Percentiles rank a stretch among this genome's conserved stretches.
phyloP scores from a whole-genome alignment of 2,329 filamentous ascomycete genomes.

The Cordyceps farinosa region DNA sequence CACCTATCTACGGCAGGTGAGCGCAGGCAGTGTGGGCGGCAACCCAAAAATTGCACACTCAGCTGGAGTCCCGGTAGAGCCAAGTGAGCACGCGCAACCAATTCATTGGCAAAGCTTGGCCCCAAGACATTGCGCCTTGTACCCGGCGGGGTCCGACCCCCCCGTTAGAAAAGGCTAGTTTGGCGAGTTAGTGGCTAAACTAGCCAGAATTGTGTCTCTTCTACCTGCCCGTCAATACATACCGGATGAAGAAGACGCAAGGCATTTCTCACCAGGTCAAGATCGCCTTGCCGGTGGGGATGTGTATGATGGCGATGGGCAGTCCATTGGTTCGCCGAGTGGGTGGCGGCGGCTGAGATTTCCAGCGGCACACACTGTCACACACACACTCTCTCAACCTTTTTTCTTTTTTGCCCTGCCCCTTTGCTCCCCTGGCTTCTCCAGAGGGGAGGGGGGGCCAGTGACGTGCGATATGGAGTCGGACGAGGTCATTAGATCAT shows the following conservation, averaged over 20 bases:
- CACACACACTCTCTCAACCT: background rate
- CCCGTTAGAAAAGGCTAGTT: too few species aligned
- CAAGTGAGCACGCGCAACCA: background rate
- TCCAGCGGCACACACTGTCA: background rate
- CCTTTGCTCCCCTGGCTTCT: background rate
- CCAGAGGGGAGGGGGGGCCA: background rate
- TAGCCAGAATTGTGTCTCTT: background rate
- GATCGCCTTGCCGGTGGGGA: background rate
- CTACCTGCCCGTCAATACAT: background rate
- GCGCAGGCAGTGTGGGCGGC: background rate
- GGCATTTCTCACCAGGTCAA: background rate
- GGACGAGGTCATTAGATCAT: background rate
- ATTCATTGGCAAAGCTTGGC: background rate
- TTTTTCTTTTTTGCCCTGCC: background rate
- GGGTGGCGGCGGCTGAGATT: background rate
- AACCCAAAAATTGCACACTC: background rate
- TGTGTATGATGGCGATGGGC: background rate
- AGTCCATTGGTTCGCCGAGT: background rate
- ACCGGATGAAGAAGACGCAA: background rate
- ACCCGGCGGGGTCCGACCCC: background rate
- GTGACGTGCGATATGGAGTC: background rate
- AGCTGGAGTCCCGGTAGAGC: background rate
- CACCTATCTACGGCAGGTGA: background rate
- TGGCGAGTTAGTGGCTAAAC: too few species aligned
- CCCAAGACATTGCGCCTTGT: background rate